Base-by-base conservation (phyloP, 2,329 filamentous ascomycete species). In the Cryphonectria naterciae region DNA sequence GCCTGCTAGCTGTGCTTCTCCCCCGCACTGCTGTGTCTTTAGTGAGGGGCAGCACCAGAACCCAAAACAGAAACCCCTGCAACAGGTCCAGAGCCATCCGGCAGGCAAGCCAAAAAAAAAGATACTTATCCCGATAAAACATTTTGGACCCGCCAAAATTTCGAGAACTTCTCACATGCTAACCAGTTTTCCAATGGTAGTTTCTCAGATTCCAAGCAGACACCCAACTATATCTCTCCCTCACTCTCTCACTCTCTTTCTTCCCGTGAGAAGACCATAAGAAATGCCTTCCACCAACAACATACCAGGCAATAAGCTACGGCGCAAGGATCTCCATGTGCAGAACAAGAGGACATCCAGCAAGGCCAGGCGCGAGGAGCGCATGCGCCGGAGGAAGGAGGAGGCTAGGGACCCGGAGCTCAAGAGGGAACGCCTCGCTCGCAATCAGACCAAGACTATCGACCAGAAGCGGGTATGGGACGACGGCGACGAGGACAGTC, bases 401-500 rank as follows among this genome's bases (percentile, higher is more conserved):
- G 96, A 99, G 81, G 88, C 91, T 74, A 93, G 92, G 80, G 89
- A 98, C 77, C 95, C 95, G 1, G 87, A 89, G 71, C 82, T 97
- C 72, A 89, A 90, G 75, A 89, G 89, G 73, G 88, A 92, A 74
- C 89, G 96, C 76, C 84, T 95, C 72, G 90, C 89, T 72, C 89
- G 88, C 75, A 97, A 97, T 82, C 87, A 94, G 60, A 92, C 96
- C 0, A 81, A 89, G 68, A 97, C 94, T 0, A 87, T 97, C 70
- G 95, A 98, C 76, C 89, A 90, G 76, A 97, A 97, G 85, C 89
- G 96, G 79, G 90, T 93, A 43, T 98, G 94, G 93, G 95, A 98
- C 77, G 91, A 95, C 67, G 88, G 88, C 65, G 90, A 90, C 64
- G 80, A 85, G 65, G 88, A 91, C 74, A 86, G 83, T 65, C 82